Percentiles rank a stretch among this genome's conserved stretches.
Conservation (phyloP, 192 early-diverging fungal species). For the Spizellomyces sp. region DNA sequence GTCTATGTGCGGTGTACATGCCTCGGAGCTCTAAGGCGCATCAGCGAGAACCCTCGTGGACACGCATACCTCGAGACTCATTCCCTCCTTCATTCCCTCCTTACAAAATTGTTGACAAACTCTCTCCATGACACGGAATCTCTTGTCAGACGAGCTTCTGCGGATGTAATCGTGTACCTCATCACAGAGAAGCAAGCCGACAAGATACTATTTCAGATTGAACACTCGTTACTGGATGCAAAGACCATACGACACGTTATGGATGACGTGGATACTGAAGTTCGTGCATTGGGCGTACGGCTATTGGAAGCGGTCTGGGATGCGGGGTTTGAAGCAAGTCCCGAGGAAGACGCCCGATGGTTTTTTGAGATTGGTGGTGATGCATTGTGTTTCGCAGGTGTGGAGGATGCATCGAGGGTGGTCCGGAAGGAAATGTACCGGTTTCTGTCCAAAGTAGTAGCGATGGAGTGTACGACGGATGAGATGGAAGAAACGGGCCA, state of each 20-base stretch:
- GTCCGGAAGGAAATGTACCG: constrained; percentile 9
- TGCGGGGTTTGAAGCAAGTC: neutral
- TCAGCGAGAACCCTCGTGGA: constrained; percentile 5
- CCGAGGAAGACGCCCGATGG: neutral
- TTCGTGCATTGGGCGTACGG: constrained; percentile 13
- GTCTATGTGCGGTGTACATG: constrained; percentile 20
- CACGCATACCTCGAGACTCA: constrained; percentile 4
- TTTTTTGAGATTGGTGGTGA: constrained; percentile 17
- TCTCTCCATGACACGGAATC: constrained; percentile 9
- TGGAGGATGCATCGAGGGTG: constrained; percentile 13
- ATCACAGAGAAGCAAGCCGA: neutral
- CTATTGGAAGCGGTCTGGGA: constrained; percentile 4
- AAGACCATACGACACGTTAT: neutral
- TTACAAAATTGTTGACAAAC: neutral
- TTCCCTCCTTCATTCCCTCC: neutral
- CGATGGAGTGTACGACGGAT: neutral
- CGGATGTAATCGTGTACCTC: neutral
- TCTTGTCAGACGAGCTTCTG: constrained; percentile 20
- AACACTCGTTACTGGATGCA: neutral
- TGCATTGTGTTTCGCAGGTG: neutral
- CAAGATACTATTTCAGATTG: neutral
- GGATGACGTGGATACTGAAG: constrained; percentile 21
- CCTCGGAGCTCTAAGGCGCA: neutral
- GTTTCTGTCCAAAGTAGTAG: neutral
- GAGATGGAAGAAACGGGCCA: neutral